Conservation (phyloP, 2,329 filamentous ascomycete species). For the Colletotrichum truncatum region DNA sequence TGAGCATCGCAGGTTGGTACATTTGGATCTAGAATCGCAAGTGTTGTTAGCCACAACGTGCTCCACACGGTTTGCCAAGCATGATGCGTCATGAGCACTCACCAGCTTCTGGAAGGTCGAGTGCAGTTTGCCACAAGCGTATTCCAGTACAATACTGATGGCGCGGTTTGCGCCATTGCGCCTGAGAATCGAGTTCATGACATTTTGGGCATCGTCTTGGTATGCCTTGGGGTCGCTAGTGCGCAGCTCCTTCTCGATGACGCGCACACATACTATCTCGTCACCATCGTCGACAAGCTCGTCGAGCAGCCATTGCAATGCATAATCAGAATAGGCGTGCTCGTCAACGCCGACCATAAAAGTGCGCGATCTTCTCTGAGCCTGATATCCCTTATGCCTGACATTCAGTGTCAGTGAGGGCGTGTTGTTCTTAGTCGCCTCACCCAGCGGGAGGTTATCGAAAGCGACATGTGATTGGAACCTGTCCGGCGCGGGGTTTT, state of each 20-base stretch:
- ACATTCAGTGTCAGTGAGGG: slow-evolving; percentile 83
- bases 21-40: slow-evolving; percentile 78
- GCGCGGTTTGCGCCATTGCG: slow-evolving; percentile 85
- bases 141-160: slow-evolving; percentile 86
- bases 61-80: background rate
- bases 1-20: slow-evolving; percentile 89
- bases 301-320: slow-evolving; percentile 90
- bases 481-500: slow-evolving; percentile 48
- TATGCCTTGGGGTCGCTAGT: slow-evolving; percentile 70
- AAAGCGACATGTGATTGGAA: slow-evolving; percentile 69
- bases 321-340: slow-evolving; percentile 91
- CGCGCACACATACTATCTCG: slow-evolving; percentile 89
- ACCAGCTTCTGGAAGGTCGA: slow-evolving; percentile 92
- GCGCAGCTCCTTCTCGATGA: slow-evolving; percentile 84
- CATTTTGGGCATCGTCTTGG: slow-evolving; percentile 75
- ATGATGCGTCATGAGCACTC: slow-evolving; percentile 43
- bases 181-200: slow-evolving; percentile 79
- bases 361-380: slow-evolving; percentile 81
- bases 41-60: background rate
- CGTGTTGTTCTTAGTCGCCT: slow-evolving; percentile 67
- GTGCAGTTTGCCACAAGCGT: slow-evolving; percentile 88
- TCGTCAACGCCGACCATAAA: slow-evolving; percentile 93
- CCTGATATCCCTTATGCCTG: slow-evolving; percentile 87
- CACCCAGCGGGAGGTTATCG: slow-evolving; percentile 66
- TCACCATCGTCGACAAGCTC: slow-evolving; percentile 94